Conservation (phyloP, 352 stramenopile species). For the Pythium aristosporum region DNA sequence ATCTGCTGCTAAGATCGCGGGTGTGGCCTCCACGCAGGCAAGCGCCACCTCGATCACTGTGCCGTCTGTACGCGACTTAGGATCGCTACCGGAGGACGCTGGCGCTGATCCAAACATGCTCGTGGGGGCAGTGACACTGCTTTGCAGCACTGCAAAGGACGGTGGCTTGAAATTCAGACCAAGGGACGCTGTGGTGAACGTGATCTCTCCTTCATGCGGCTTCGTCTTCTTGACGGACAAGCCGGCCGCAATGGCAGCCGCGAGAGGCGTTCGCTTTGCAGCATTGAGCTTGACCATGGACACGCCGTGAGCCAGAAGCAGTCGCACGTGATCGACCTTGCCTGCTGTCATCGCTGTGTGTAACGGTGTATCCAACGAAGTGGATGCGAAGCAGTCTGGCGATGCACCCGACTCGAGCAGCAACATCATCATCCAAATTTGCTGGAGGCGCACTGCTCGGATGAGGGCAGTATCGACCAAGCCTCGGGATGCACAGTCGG, state of each 20-base stretch:
- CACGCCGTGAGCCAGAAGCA: conserved; percentile 42
- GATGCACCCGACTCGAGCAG: conserved; percentile 43
- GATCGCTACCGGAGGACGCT: too few relatives aligned
- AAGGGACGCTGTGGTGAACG: conserved; percentile 3
- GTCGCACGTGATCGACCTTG: conserved; percentile 33
- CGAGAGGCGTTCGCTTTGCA: conserved; percentile 38
- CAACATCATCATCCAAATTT: conserved; percentile 29
- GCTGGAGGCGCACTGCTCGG: conserved; percentile 30
- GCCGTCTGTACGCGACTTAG: background rate
- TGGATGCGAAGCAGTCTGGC: conserved; percentile 33
- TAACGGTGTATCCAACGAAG: conserved; percentile 36
- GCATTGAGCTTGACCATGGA: conserved; percentile 39
- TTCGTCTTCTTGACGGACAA: conserved; percentile 42
- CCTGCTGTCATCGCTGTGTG: conserved; percentile 44
- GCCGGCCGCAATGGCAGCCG: conserved; percentile 38
- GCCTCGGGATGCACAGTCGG: conserved; percentile 10
- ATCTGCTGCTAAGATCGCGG: conserved; percentile 51
- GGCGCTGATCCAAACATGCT: background rate
- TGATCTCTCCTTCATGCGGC: conserved; percentile 43
- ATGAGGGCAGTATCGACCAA: conserved; percentile 40
- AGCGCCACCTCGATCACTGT: conserved; percentile 15
- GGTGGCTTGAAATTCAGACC: background rate
- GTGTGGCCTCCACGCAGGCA: conserved; percentile 6
- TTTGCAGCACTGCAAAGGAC: background rate
- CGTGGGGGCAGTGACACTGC: background rate